Evolutionary conservation across 495 filamentous ascomycete genomes (phyloP).

Genomic region (Cercophora sp.): DNA sequence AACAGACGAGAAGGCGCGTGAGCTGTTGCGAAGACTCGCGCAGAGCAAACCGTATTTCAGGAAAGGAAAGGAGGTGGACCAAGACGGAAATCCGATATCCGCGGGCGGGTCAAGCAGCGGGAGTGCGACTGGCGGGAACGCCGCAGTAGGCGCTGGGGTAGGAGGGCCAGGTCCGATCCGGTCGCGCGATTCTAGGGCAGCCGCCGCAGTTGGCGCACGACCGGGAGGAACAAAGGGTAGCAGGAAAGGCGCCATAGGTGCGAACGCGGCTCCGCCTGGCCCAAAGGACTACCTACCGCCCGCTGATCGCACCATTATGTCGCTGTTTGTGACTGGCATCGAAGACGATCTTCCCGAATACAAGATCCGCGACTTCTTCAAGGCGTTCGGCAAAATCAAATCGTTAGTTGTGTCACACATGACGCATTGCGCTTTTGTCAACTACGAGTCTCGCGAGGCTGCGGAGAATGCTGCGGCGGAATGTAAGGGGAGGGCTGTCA

Average conservation of each 20-base stretch:
- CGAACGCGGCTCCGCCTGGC: slow-evolving; percentile 68
- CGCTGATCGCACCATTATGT: slow-evolving; percentile 75
- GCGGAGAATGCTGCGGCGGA: slow-evolving; percentile 81
- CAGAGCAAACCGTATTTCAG: slow-evolving; percentile 93
- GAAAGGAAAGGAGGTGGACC: slow-evolving; percentile 64
- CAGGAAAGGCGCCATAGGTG: slow-evolving; percentile 55
- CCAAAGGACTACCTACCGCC: slow-evolving; percentile 82
- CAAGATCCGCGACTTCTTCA: slow-evolving; percentile 84
- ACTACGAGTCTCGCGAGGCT: slow-evolving; percentile 74
- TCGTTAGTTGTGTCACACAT: slow-evolving; percentile 93
- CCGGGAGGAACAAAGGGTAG: slow-evolving; percentile 27
- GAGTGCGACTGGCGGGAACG: slow-evolving; percentile 38
- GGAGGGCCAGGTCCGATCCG: slow-evolving; percentile 65
- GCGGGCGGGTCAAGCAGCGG: slow-evolving; percentile 32
- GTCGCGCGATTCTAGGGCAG: slow-evolving; percentile 57
- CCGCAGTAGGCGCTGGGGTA: slow-evolving; percentile 42
- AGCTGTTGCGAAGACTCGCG: slow-evolving; percentile 78
- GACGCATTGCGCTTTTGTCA: slow-evolving; percentile 93
- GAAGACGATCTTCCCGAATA: slow-evolving; percentile 95
- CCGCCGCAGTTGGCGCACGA: slow-evolving; percentile 44
- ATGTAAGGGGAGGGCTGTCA: slow-evolving; percentile 82
- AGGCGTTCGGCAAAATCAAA: slow-evolving; percentile 78
- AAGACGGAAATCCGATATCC: slow-evolving; percentile 47
- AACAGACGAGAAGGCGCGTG: slow-evolving; percentile 91
- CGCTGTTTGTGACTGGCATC: slow-evolving; percentile 88